These are phyloP conservation scores for Iris pallida DNA, from an alignment of 116 monocot species.

Conservation along the genomic window DNA sequence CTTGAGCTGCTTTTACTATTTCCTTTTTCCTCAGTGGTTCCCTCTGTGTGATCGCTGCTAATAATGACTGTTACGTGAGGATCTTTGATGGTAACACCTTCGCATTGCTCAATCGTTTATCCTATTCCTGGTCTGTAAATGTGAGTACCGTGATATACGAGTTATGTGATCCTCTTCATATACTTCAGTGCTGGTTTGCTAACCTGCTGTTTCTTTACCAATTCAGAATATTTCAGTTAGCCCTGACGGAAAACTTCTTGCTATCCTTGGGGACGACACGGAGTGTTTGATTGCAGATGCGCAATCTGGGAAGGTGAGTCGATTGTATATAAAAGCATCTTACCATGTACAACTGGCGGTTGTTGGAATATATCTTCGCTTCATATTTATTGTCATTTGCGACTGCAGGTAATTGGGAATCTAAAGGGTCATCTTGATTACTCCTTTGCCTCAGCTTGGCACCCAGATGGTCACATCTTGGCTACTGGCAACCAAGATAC, in stretches of 20 bases:
- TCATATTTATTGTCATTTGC: not conserved
- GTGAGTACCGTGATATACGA: conserved; percentile 30
- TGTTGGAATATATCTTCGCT: not conserved
- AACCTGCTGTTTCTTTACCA: not conserved
- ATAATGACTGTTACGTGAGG: conserved; percentile 71
- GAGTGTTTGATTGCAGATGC: conserved; percentile 59
- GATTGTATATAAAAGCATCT: not conserved
- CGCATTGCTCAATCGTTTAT: conserved; percentile 31
- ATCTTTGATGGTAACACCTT: conserved; percentile 52
- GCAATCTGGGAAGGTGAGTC: conserved; percentile 63
- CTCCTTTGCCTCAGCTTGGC: conserved; percentile 81
- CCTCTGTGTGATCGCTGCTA: conserved; percentile 47
- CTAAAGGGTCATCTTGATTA: conserved; percentile 75
- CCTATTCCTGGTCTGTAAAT: conserved; percentile 78
- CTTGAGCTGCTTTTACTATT: not conserved
- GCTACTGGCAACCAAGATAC: conserved; percentile 85
- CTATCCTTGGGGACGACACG: conserved; percentile 72
- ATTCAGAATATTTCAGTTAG: conserved; percentile 52
- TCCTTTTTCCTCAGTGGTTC: conserved; percentile 45
- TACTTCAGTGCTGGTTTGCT: not conserved
- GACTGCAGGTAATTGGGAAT: conserved; percentile 28
- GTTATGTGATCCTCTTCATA: not conserved
- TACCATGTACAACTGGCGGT: not conserved
- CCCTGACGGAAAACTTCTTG: conserved; percentile 65
- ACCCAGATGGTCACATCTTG: conserved; percentile 53